phyloP scores from a whole-genome alignment of 164 flowering plant genomes.

The Umbilicus rupestris region DNA sequence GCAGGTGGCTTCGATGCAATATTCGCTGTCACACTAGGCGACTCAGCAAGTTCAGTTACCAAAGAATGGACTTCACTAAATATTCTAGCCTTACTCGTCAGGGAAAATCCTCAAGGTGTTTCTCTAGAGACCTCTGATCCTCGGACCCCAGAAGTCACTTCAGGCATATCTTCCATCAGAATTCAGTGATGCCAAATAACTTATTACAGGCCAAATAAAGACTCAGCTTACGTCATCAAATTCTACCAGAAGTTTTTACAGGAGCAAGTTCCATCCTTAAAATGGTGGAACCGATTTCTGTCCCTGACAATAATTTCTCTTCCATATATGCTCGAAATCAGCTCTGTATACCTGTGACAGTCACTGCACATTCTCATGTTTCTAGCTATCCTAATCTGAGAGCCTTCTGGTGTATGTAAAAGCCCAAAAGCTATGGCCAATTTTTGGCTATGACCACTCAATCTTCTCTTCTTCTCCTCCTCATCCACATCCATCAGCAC shows the following conservation, averaged over 20 bases:
- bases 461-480: constrained; percentile 51
- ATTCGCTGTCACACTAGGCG: constrained; percentile 81
- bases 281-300: constrained; percentile 65
- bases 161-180: constrained; percentile 45
- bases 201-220: too few relatives aligned
- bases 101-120: constrained; percentile 90
- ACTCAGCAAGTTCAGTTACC: constrained; percentile 38
- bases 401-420: constrained; percentile 35
- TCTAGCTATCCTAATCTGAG: constrained; percentile 53
- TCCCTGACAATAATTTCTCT: constrained; percentile 61
- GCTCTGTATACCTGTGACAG: constrained; percentile 57
- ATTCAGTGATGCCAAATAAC: constrained; percentile 16
- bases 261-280: constrained; percentile 67
- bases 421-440: constrained; percentile 72
- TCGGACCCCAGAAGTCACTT: constrained; percentile 42
- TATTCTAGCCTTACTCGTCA: constrained; percentile 77
- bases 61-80: constrained; percentile 66
- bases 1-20: constrained; percentile 98
- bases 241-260: constrained; percentile 75
- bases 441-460: constrained; percentile 67
- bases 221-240: background rate
- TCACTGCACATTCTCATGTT: constrained; percentile 77
- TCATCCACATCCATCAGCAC: constrained; percentile 56
- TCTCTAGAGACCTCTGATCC: constrained; percentile 75
- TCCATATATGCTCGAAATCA: constrained; percentile 48